phyloP scores from a whole-genome alignment of 208 protist species.

The Herpetomonas samuelpessoai region DNA sequence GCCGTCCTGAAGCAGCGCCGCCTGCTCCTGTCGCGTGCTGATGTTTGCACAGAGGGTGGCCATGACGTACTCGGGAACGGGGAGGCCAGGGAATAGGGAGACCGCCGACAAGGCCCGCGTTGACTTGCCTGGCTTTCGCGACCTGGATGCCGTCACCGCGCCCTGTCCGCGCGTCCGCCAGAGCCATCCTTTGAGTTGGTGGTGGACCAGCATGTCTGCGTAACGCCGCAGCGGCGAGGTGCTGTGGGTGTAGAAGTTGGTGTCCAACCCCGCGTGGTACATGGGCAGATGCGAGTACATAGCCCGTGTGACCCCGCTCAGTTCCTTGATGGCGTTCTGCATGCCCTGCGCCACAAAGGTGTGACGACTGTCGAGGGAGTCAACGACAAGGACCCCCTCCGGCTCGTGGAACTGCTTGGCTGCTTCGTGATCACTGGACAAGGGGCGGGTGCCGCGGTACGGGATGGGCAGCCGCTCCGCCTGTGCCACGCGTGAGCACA shows the following conservation, averaged over 20 bases:
- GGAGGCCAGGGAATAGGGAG: neutral
- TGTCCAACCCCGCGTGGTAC: slow-evolving; percentile 77
- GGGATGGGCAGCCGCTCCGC: slow-evolving; percentile 68
- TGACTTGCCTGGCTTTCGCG: too few species aligned
- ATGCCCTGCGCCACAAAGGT: slow-evolving; percentile 78
- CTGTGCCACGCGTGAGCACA: slow-evolving; percentile 85
- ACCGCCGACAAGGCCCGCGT: too few species aligned
- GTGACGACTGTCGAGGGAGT: slow-evolving; percentile 51
- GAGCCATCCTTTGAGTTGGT: slow-evolving; percentile 86
- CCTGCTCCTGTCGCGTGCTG: slow-evolving; percentile 77
- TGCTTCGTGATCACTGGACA: slow-evolving; percentile 75
- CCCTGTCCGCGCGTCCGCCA: slow-evolving; percentile 25
- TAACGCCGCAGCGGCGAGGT: slow-evolving; percentile 85
- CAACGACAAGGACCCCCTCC: slow-evolving; percentile 45
- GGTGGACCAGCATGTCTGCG: slow-evolving; percentile 90
- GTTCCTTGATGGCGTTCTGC: slow-evolving; percentile 45
- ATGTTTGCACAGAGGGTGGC: slow-evolving; percentile 79
- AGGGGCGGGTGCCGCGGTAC: slow-evolving; percentile 71
- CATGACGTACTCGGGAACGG: slow-evolving; percentile 80
- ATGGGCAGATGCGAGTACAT: slow-evolving; percentile 76
- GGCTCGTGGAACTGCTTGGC: slow-evolving; percentile 56
- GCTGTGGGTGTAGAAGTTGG: slow-evolving; percentile 82
- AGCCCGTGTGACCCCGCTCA: slow-evolving; percentile 80
- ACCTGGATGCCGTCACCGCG: too few species aligned
- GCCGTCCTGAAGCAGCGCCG: slow-evolving; percentile 78